Evolutionary conservation across 345 rosid genomes (phyloP), one percentile per base, ranked within the genome.

Genomic region (Gossypium turneri): DNA sequence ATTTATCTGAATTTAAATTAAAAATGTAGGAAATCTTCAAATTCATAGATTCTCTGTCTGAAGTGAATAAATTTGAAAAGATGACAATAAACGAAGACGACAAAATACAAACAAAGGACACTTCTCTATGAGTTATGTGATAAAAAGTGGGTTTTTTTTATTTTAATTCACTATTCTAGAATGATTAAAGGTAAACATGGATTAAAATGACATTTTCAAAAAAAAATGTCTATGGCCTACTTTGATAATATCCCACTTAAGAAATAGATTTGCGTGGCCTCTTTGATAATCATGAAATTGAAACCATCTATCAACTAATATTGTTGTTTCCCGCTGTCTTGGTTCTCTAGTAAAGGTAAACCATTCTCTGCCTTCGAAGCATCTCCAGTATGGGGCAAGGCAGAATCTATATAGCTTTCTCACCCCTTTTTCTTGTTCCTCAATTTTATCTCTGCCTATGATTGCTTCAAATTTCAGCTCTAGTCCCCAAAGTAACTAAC

Each of bases 321-420:
- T 51, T 51, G 55, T 12, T 3, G 55, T 51, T 51, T 51, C n/a
- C 55, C 57, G 20, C 57, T 17, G 20, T 52, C 57, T 52, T 17
- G 57, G 57, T 52, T 48, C 17, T 11, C 41, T 34, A 34, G 7
- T 5, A 34, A 34, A 34, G 41, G 41, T 34, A 34, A 34, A 80
- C 86, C 86, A 58, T 15, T 56, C 16, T 17, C 75, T 51, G 29
- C 60, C 38, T 38, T 11, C 68, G 38, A 77, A 73, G 88, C 76
- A 82, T 79, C 84, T 81, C 56, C 29, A 56, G 67, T 77, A 83
- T 80, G 78, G 1, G 76, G 82, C 81, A 34, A 34, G 41, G 41
- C 62, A 57, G 62, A 78, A 86, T 81, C 85, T 78, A 60, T 82
- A 56, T 65, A 67, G 16, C 89, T 70, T 86, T 80, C 71, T 9